phyloP scores from a whole-genome alignment of 1,284 basidiomycete species.

The Boletus sp. region DNA sequence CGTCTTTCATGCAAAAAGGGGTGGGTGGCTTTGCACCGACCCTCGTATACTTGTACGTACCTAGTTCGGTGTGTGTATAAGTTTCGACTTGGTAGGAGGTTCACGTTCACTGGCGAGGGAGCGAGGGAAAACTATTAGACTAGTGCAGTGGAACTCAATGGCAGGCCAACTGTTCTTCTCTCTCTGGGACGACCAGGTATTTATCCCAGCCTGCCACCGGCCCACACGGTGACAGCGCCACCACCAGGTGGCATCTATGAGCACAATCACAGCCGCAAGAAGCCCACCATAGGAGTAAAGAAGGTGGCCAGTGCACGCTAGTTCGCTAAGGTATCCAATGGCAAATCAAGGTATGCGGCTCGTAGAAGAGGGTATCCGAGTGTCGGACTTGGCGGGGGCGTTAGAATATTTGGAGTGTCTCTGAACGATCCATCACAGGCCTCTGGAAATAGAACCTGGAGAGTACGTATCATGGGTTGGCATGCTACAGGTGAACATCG shows the following conservation, averaged over 20 bases:
- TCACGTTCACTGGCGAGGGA: not conserved
- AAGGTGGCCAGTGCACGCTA: conserved; percentile 7
- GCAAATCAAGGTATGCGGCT: conserved; percentile 6
- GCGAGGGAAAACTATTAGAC: conserved; percentile 2
- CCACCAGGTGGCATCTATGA: conserved; percentile 27
- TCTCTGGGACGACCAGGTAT: conserved; percentile 8
- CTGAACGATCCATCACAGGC: not conserved
- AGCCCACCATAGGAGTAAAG: conserved; percentile 16
- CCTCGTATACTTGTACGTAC: conserved; percentile 6
- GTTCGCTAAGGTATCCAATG: conserved; percentile 13
- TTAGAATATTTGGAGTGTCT: conserved; percentile 11
- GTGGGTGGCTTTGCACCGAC: not conserved
- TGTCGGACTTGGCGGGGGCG: not conserved
- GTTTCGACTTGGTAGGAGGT: not conserved
- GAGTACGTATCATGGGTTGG: not conserved
- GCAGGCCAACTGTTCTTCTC: conserved; percentile 4
- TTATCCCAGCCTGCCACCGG: conserved; percentile 27
- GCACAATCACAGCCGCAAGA: conserved; percentile 27
- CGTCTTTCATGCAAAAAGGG: no score
- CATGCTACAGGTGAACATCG: conserved; percentile 6
- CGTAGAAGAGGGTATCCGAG: not conserved
- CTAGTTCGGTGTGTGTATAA: not conserved
- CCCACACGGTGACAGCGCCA: conserved; percentile 29
- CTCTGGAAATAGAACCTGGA: not conserved
- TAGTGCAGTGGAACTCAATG: conserved; percentile 12